Conservation (phyloP, 805 yeast species). For the Candida loeiensis region DNA sequence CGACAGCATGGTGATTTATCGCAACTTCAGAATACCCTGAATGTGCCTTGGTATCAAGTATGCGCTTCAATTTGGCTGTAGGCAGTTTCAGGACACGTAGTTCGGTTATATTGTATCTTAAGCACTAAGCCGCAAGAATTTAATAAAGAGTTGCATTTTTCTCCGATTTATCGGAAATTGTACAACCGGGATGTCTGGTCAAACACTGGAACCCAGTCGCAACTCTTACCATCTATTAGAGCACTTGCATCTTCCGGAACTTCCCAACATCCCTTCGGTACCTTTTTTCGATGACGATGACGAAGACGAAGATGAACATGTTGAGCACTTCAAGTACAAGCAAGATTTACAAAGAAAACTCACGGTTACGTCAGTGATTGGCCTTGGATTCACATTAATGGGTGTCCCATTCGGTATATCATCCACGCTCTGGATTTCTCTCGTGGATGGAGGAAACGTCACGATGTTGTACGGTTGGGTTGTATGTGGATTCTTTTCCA, state of each 20-base stretch:
- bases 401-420: conserved; percentile 79
- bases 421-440: conserved; percentile 66
- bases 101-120: too few relatives aligned
- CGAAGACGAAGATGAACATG: conserved; percentile 50
- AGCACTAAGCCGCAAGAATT: too few relatives aligned
- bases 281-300: conserved; percentile 22
- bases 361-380: conserved; percentile 67
- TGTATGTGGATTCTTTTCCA: conserved; percentile 57
- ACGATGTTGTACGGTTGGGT: conserved; percentile 76
- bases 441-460: conserved; percentile 73
- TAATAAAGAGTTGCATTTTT: too few relatives aligned
- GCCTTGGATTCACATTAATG: conserved; percentile 77
- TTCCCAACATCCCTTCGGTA: conserved; percentile 5
- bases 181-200: conserved; percentile 1
- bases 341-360: conserved; percentile 67
- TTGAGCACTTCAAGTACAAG: conserved; percentile 71
- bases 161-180: not conserved
- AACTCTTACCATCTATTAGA: not conserved
- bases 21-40: too few relatives aligned
- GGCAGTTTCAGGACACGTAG: too few relatives aligned
- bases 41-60: too few relatives aligned
- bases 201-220: not conserved
- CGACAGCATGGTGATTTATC: too few relatives aligned
- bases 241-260: not conserved
- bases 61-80: too few relatives aligned